Evolutionary conservation across 805 yeast genomes (phyloP).

Genomic region (Candida alai): DNA sequence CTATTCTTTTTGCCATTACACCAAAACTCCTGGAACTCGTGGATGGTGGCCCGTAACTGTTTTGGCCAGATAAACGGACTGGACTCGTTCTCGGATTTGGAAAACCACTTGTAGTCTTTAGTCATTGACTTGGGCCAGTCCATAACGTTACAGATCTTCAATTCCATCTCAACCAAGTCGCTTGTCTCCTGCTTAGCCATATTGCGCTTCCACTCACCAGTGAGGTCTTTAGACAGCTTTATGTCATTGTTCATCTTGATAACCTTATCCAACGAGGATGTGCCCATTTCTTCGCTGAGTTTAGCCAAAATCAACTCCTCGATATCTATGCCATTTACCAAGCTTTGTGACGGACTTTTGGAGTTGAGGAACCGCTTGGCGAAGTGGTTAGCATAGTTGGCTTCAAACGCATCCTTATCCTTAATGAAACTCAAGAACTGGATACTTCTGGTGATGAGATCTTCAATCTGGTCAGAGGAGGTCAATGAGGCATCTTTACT

Average conservation of each 20-base stretch:
- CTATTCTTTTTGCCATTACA: conserved; percentile 35
- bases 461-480: conserved; percentile 25
- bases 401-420: conserved; percentile 86
- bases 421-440: conserved; percentile 61
- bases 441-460: conserved; percentile 51
- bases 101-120: conserved; percentile 34
- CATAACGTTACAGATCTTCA: conserved; percentile 40
- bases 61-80: conserved; percentile 36
- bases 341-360: conserved; percentile 20
- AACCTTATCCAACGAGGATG: conserved; percentile 71
- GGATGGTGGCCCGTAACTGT: conserved; percentile 32
- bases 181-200: conserved; percentile 9
- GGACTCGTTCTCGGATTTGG: conserved; percentile 17
- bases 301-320: conserved; percentile 67
- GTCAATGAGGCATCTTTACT: conserved; percentile 7
- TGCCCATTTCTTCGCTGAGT: conserved; percentile 73
- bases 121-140: conserved; percentile 48
- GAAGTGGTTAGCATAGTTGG: conserved; percentile 77
- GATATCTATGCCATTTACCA: conserved; percentile 44
- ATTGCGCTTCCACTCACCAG: conserved; percentile 35
- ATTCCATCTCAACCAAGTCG: conserved; percentile 30
- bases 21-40: conserved; percentile 41
- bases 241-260: conserved; percentile 88
- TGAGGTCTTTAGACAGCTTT: conserved; percentile 39
- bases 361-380: conserved; percentile 65